These are phyloP conservation scores for Aspergillus conjunctus DNA, from an alignment of 495 filamentous ascomycete genomes.

Conservation along the genomic window DNA sequence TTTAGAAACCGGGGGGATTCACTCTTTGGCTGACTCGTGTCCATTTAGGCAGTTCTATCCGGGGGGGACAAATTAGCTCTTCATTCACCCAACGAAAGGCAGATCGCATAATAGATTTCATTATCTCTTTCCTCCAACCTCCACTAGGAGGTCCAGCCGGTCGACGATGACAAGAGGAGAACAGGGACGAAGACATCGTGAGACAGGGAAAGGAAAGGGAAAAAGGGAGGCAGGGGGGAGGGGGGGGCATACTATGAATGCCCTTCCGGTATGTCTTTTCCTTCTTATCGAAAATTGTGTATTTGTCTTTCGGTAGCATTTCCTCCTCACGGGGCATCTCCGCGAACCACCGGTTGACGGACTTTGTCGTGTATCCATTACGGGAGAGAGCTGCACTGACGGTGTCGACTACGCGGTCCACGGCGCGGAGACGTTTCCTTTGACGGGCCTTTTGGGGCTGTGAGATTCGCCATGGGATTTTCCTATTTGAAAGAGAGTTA, in stretches of 20 bases:
- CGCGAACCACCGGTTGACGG: constrained; percentile 82
- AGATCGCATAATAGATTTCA: not conserved
- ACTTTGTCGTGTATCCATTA: constrained; percentile 66
- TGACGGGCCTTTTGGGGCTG: constrained; percentile 86
- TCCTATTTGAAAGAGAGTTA: constrained; percentile 59
- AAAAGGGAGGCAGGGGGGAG: not conserved
- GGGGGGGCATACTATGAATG: constrained; percentile 79
- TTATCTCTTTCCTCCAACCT: not conserved
- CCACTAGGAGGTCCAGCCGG: not conserved
- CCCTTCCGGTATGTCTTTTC: constrained; percentile 94
- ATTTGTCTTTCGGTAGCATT: constrained; percentile 96
- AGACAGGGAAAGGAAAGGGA: not conserved
- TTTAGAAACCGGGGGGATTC: constrained; percentile 91
- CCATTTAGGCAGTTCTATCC: constrained; percentile 88
- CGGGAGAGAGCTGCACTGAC: constrained; percentile 74
- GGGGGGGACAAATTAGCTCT: not conserved
- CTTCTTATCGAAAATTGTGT: constrained; percentile 96
- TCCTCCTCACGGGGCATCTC: constrained; percentile 96
- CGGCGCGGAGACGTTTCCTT: constrained; percentile 77
- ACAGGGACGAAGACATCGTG: not conserved
- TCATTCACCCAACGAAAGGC: not conserved
- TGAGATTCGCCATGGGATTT: constrained; percentile 96
- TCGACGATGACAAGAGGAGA: not conserved
- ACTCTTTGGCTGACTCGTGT: constrained; percentile 89
- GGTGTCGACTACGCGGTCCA: constrained; percentile 79